These are phyloP conservation scores for Ophidiomyces ophidiicola DNA, from an alignment of 2,329 filamentous ascomycete genomes.

Conservation along the genomic window DNA sequence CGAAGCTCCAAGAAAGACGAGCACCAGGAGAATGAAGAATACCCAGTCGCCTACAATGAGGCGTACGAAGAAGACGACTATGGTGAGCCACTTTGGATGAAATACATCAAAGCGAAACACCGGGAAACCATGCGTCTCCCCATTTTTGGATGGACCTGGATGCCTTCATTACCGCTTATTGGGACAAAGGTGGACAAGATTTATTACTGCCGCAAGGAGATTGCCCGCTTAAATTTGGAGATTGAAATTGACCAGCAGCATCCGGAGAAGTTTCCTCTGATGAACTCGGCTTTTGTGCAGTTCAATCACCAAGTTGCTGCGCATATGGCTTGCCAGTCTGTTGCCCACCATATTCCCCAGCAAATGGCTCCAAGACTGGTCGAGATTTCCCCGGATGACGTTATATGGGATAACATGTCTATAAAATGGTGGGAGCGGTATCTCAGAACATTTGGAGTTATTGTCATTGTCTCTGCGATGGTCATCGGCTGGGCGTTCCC, in stretches of 20 bases:
- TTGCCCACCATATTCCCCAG: conserved; percentile 80
- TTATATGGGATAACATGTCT: conserved; percentile 95
- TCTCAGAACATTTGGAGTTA: conserved; percentile 54
- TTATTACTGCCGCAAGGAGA: conserved; percentile 73
- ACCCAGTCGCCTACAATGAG: conserved; percentile 52
- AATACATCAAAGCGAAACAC: conserved; percentile 68
- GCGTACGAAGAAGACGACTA: conserved; percentile 51
- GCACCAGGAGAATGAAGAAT: conserved; percentile 31
- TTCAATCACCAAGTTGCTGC: conserved; percentile 97
- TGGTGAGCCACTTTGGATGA: conserved; percentile 61
- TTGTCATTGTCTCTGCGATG: conserved; percentile 57
- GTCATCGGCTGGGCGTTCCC: conserved; percentile 83
- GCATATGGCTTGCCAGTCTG: conserved; percentile 91
- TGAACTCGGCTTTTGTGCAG: conserved; percentile 96
- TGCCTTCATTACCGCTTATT: conserved; percentile 64
- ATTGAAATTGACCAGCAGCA: conserved; percentile 83
- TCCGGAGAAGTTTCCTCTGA: conserved; percentile 72
- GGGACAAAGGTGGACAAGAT: conserved; percentile 93
- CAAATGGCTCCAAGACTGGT: conserved; percentile 86
- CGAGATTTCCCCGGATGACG: conserved; percentile 87
- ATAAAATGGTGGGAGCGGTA: conserved; percentile 90
- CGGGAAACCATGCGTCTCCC: conserved; percentile 75
- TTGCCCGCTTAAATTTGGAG: conserved; percentile 78
- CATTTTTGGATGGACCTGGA: conserved; percentile 50
- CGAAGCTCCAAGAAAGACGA: conserved; percentile 12